These are phyloP conservation scores for Clohesyomyces aquaticus DNA, from an alignment of 495 filamentous ascomycete species.

Conservation along the genomic window DNA sequence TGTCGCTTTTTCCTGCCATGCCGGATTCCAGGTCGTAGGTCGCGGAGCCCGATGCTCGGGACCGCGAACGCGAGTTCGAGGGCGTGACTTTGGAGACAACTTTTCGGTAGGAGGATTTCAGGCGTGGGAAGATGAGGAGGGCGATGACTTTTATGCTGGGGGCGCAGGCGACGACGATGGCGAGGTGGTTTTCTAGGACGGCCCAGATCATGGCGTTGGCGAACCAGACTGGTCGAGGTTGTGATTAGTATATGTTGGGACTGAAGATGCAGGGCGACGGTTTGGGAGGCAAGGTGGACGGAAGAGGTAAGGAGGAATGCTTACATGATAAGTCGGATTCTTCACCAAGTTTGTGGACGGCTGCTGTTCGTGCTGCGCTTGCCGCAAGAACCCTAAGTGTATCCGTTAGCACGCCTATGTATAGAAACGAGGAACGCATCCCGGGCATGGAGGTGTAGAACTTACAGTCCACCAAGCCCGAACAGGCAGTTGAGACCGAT, in stretches of 20 bases:
- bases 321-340: conserved; percentile 26
- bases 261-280: too few species aligned
- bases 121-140: conserved; percentile 32
- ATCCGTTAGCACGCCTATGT: too few species aligned
- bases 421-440: neutral
- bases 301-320: neutral
- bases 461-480: conserved; percentile 29
- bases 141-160: conserved; percentile 33
- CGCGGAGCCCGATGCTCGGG: conserved; percentile 1
- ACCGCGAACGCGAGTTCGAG: conserved; percentile 16
- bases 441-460: neutral
- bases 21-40: conserved; percentile 11
- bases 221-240: conserved; percentile 9
- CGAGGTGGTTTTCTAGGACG: conserved; percentile 37
- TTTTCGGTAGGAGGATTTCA: conserved; percentile 22
- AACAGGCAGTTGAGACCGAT: conserved; percentile 31
- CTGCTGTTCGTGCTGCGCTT: conserved; percentile 18
- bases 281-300: too few species aligned
- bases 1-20: conserved; percentile 18
- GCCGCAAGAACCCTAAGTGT: conserved; percentile 19
- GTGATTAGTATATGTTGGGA: neutral
- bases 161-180: conserved; percentile 34
- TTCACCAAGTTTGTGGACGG: conserved; percentile 11
- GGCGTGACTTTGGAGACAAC: conserved; percentile 18
- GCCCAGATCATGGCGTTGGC: conserved; percentile 36